Base-by-base conservation (phyloP, 805 yeast species). In the Suhomyces sp. region DNA sequence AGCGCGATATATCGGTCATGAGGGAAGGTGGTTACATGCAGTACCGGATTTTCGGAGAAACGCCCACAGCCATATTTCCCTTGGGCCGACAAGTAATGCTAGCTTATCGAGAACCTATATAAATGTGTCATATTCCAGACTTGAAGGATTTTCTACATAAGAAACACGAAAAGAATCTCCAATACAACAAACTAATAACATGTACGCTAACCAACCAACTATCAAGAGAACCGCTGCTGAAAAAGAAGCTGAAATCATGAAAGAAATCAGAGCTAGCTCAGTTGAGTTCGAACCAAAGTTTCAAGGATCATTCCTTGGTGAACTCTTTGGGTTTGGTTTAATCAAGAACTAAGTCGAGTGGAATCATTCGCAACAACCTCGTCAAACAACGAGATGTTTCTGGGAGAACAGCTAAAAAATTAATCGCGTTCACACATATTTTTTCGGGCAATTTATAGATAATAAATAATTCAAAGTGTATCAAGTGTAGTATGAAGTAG, bases 231-330 rank as follows among this genome's bases (percentile, higher is more conserved):
- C 58, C 35, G 59, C 74, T 54, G 78, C 78, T 51, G 78, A 75
- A 63, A 75, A 75, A 63, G 79, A 75, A 68, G 78, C 78, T 55
- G 64, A 65, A 58, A 74, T 75, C 59, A 74, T 75, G 79, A 65
- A 67, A 46, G 79, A 74, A 57, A 75, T 75, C 55, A 72, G 76
- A 70, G 64, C 71, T 33, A 60, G 59, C 54, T 47, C 59, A 46
- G 67, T 61, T 46, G 70, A 65, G 57, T 74, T 56, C 63, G 77
- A 74, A 54, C 63, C 74, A 33, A 74, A 72, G 58, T 74, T 72
- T 59, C 70, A 72, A 58, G 72, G 76, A 41, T 67, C 72, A 44
- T 68, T 74, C 61, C 67, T 75, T 54, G 79, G 79, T 47, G 63
- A 74, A 54, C 58, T 73, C 57, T 74, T 75, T 51, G 77, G 77